These are phyloP conservation scores for Dryas drummondii DNA, from an alignment of 306 rosid species.

Conservation along the genomic window DNA sequence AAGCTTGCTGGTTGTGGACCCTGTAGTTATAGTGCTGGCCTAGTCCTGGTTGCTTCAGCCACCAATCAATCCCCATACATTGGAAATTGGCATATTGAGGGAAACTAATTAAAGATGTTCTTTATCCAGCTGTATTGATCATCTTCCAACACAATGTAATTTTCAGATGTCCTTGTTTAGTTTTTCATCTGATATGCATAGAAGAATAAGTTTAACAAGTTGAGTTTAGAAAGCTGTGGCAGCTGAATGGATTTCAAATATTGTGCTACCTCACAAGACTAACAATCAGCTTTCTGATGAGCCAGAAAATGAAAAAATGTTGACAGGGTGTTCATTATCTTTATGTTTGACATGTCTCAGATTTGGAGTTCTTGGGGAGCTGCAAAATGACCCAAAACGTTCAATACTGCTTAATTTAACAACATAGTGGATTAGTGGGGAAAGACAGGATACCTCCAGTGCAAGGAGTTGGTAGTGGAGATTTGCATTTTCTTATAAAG, in stretches of 20 bases:
- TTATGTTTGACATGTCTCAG: constrained; percentile 34
- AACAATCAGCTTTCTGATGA: background rate
- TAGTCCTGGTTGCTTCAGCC: constrained; percentile 64
- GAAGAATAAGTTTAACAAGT: background rate
- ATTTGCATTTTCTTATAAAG: constrained; percentile 65
- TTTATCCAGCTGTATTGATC: no score
- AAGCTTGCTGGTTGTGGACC: constrained; percentile 56
- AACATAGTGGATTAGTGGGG: constrained; percentile 53
- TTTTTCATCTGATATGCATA: background rate
- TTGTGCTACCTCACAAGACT: background rate
- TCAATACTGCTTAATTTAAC: constrained; percentile 62
- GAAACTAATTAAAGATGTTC: no score
- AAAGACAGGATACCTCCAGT: constrained; percentile 19
- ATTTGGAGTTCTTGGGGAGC: constrained; percentile 84
- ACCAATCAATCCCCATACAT: constrained; percentile 55
- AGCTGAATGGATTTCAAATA: background rate
- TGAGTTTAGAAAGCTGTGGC: background rate
- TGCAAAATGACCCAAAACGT: constrained; percentile 35
- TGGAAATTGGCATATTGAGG: background rate
- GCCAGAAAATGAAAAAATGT: no score
- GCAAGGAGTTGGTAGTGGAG: constrained; percentile 71
- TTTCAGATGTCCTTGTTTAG: no score
- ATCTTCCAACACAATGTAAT: no score
- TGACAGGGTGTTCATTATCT: background rate
- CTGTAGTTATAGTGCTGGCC: constrained; percentile 68